Base-by-base conservation (phyloP, 345 rosid genomes). In the Zanthoxylum bungeanum region DNA sequence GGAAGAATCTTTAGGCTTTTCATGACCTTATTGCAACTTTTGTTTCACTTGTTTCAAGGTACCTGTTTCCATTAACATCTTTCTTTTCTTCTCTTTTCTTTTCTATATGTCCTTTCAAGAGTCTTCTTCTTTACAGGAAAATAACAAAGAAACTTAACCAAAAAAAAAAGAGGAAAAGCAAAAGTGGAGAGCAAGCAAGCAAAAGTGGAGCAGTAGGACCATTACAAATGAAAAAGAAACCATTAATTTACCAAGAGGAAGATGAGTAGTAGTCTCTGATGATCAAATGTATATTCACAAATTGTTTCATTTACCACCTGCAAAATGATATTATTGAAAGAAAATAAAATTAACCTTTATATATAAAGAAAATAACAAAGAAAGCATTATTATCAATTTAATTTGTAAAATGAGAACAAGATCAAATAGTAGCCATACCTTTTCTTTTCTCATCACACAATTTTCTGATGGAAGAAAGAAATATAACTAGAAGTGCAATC, bases 401-500 rank as follows among this genome's bases (percentile, higher is more conserved):
- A n/a, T 14, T n/a, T 1, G 52, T 4, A 36, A 1, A n/a, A 53
- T 21, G 17, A 27, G 2, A 12, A 17, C 61, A 58, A 31, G 62
- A 31, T 44, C 49, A 14, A 30, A 16, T 16, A 17, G 22, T 7
- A 37, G 4, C 39, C n/a, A n/a, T 72, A 89, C 97, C 88, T 86
- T 84, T 92, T 70, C 74, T 92, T 71, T 77, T 78, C 39, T 81
- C 95, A 37, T 83, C 95, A 37, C 86, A 86, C 36, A 61, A 58
- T 74, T 85, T 92, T 74, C 91, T 78, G 25, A 88, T 57, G 86
- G 84, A 91, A 68, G 97, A 86, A 31, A 90, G 78, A 75, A 90
- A 78, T 6, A 94, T 80, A 30, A 94, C 85, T 78, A 94, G 83
- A 40, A 94, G 74, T 49, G 91, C 90, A 80, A 92, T 93, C 72